These are phyloP conservation scores for Metschnikowia chrysomelidarum DNA, from an alignment of 805 yeast species.

Conservation along the genomic window DNA sequence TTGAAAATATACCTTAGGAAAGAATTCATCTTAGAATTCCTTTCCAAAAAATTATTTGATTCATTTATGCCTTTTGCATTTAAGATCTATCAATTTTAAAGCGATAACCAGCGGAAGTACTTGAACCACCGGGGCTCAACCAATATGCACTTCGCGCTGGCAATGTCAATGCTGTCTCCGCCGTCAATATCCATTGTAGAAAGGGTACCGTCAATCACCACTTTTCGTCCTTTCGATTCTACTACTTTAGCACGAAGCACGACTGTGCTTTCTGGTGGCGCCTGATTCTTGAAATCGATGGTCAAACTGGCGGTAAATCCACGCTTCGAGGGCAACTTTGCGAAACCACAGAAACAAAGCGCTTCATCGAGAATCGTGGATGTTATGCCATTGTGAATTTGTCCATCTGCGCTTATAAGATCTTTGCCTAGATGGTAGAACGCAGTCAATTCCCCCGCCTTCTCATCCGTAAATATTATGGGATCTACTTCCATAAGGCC, in stretches of 20 bases:
- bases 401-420: constrained; percentile 65
- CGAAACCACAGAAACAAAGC: constrained; percentile 82
- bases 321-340: constrained; percentile 68
- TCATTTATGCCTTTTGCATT: too few species aligned
- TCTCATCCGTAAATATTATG: constrained; percentile 52
- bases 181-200: constrained; percentile 45
- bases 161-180: constrained; percentile 42
- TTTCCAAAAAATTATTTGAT: too few species aligned
- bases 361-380: constrained; percentile 83
- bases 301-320: constrained; percentile 87
- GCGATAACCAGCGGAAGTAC: constrained; percentile 51
- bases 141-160: constrained; percentile 64
- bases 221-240: constrained; percentile 76
- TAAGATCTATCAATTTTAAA: too few species aligned
- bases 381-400: constrained; percentile 78
- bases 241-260: constrained; percentile 65
- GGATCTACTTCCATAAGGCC: constrained; percentile 76
- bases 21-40: too few species aligned
- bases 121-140: constrained; percentile 91
- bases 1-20: too few species aligned
- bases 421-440: constrained; percentile 70
- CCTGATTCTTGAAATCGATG: constrained; percentile 63
- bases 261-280: constrained; percentile 60
- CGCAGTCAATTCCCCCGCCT: constrained; percentile 53
- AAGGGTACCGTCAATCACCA: constrained; percentile 66